A percentile compares a stretch with the other conserved stretches of the same genome.
These are phyloP conservation scores for Caryopteris hybrid DNA, from an alignment of 305 asterid genomes.

Conservation along the genomic window DNA sequence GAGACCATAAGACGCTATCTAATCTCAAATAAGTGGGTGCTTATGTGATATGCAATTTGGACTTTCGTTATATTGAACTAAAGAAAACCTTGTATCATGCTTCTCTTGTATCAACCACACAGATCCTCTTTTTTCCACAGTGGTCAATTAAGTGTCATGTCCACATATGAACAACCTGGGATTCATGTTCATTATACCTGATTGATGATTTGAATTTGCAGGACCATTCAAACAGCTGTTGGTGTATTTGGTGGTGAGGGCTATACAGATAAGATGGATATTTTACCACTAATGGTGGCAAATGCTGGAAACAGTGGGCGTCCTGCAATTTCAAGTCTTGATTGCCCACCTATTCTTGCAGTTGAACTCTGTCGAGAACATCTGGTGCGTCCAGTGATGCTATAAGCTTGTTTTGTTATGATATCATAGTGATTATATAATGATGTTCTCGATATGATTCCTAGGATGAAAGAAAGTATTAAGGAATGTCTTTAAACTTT, in stretches of 20 bases:
- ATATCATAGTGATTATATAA: background rate
- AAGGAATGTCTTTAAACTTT: background rate
- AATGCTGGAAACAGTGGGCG: conserved; percentile 75
- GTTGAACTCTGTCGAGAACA: conserved; percentile 93
- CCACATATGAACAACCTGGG: no score
- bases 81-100: no score
- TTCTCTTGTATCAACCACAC: no score
- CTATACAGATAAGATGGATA: conserved; percentile 56
- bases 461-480: background rate
- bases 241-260: conserved; percentile 90
- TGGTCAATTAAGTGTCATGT: no score
- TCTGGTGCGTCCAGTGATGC: conserved; percentile 50
- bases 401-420: conserved; percentile 8
- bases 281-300: conserved; percentile 79
- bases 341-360: conserved; percentile 80
- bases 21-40: no score
- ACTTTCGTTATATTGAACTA: no score
- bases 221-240: conserved; percentile 91
- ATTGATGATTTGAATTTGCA: conserved; percentile 26
- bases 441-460: background rate
- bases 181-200: background rate
- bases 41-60: no score
- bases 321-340: conserved; percentile 75
- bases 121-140: no score
- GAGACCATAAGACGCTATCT: no score